Percentiles rank a stretch among this genome's conserved stretches.
phyloP scores from a whole-genome alignment of 495 filamentous ascomycete genomes.

The Aspergillus cavernicola region DNA sequence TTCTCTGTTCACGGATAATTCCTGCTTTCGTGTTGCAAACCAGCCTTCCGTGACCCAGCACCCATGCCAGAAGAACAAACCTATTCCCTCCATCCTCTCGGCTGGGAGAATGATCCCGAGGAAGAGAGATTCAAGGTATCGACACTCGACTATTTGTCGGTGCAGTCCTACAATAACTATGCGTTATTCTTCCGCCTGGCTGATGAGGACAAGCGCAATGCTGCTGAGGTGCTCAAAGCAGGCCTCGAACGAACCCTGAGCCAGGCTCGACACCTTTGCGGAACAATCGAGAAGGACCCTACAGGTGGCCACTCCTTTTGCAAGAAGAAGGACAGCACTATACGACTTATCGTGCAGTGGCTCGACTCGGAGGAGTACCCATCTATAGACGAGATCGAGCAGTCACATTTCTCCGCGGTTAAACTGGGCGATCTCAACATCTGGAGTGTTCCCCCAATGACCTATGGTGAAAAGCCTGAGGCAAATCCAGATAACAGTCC shows the following conservation, averaged over 20 bases:
- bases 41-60: no score
- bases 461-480: constrained; percentile 6
- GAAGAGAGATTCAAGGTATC: constrained; percentile 23
- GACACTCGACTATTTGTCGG: constrained; percentile 20
- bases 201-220: constrained; percentile 27
- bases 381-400: constrained; percentile 15
- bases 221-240: constrained; percentile 21
- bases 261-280: constrained; percentile 39
- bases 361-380: constrained; percentile 29
- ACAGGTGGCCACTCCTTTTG: constrained; percentile 34
- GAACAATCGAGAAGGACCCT: constrained; percentile 38
- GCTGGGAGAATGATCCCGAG: constrained; percentile 21
- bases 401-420: constrained; percentile 12
- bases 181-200: constrained; percentile 36
- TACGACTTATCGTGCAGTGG: constrained; percentile 38
- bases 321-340: constrained; percentile 39
- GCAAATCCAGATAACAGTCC: constrained; percentile 31
- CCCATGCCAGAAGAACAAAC: constrained; percentile 11
- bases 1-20: no score
- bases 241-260: constrained; percentile 40
- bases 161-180: constrained; percentile 23
- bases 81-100: constrained; percentile 12
- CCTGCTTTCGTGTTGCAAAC: no score
- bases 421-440: constrained; percentile 24
- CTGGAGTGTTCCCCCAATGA: constrained; percentile 33